Base-by-base conservation (phyloP, 2,329 filamentous ascomycete genomes). In the Nemania sp. region DNA sequence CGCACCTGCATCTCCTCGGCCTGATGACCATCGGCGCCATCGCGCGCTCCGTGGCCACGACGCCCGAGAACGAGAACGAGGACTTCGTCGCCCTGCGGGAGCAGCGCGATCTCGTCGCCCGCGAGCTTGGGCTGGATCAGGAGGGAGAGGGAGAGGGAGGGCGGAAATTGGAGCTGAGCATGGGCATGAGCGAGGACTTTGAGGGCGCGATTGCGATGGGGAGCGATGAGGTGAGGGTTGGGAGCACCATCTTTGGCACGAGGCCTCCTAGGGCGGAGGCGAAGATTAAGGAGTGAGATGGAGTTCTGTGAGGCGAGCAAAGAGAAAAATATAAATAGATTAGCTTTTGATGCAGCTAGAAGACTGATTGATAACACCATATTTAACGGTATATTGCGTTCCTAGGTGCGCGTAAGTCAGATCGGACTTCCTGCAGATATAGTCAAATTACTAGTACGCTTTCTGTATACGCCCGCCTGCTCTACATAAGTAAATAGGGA, bases 161-260 rank as follows among this genome's bases (percentile, higher is more conserved):
- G 82, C 57, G 78, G 84, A 18, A 81, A 83, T 78, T 98, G 74
- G 94, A 98, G 83, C 80, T 98, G 80, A 98, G 94, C 80, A 99
- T 99, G 95, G 95, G 95, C 6, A 99, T 99, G 96, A 98, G 94
- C 78, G 90, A 93, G 76, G 96, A 99, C 80, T 99, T 95, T 79
- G 94, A 97, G 83, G 92, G 91, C 7, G 96, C 96, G 0, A 90
- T 98, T 76, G 82, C 80, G 13, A 83, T 93, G 83, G 96, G 96
- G 0, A 98, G 94, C 81, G 86, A 89, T 73, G 94, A 98, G 84
- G 94, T 99, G 5, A 87, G 96, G 66, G 89, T 99, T 8, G 96
- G 96, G 1, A 98, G 93, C 77, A 95, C 93, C 1, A 97, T 99
- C 66, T 99, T 99, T 79, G 96, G 96, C 1, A 83, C 90, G 77